Conservation (phyloP, 805 yeast genomes). For the Ogataea zsoltii region DNA sequence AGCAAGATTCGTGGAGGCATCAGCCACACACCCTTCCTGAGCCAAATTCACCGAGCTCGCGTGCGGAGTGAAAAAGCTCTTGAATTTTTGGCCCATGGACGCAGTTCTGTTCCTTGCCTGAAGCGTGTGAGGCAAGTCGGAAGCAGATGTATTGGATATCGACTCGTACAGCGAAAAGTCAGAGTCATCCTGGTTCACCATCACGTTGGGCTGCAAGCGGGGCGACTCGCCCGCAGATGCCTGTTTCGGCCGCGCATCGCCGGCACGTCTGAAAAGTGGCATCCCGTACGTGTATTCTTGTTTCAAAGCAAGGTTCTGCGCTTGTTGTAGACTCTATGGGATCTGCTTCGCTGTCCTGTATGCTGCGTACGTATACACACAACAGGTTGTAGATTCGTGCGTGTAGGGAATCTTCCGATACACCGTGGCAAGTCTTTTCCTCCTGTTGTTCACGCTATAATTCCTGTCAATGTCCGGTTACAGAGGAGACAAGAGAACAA, state of each 20-base stretch:
- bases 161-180: slow-evolving; percentile 27
- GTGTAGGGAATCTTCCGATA: slow-evolving; percentile 1
- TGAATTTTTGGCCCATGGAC: slow-evolving; percentile 34
- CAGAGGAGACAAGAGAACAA: background rate
- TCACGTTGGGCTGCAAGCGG: slow-evolving; percentile 17
- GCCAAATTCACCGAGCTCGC: slow-evolving; percentile 18
- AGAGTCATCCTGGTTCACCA: slow-evolving; percentile 24
- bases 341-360: background rate
- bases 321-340: background rate
- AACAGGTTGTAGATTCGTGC: slow-evolving; percentile 4
- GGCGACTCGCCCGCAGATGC: slow-evolving; percentile 11
- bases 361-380: slow-evolving; percentile 3
- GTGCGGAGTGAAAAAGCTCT: slow-evolving; percentile 30
- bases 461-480: background rate
- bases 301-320: background rate
- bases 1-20: slow-evolving; percentile 6
- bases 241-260: slow-evolving; percentile 5
- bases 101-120: slow-evolving; percentile 25
- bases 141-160: slow-evolving; percentile 22
- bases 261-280: slow-evolving; percentile 22
- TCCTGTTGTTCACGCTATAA: slow-evolving; percentile 1
- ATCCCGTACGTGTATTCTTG: slow-evolving; percentile 2
- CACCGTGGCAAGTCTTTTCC: background rate
- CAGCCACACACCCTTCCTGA: slow-evolving; percentile 14
- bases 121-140: slow-evolving; percentile 17